Percentiles rank a stretch among this genome's conserved stretches.
phyloP scores from a whole-genome alignment of 108 stramenopile species.

The Cyclotella cryptica region DNA sequence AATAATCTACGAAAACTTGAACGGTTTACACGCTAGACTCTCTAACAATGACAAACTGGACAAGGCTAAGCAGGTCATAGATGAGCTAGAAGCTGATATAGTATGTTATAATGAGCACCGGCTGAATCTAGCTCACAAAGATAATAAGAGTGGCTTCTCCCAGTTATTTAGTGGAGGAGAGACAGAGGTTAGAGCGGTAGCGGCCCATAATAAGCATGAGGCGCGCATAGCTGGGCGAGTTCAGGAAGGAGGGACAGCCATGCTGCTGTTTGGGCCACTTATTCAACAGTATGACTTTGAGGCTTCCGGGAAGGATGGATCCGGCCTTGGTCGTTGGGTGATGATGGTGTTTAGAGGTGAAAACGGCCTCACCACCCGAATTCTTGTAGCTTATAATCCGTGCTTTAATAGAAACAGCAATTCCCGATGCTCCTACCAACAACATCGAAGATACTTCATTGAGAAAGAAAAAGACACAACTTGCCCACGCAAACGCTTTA shows the following conservation, averaged over 20 bases:
- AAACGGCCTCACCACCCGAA: background rate
- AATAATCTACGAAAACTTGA: conserved; percentile 15
- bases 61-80: background rate
- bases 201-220: background rate
- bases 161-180: conserved; percentile 20
- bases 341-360: background rate
- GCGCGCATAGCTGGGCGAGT: background rate
- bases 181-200: background rate
- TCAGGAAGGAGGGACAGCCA: background rate
- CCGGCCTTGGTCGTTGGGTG: conserved; percentile 9
- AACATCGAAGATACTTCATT: conserved; percentile 24
- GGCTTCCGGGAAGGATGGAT: background rate
- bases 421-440: background rate
- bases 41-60: background rate
- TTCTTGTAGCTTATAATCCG: background rate
- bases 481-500: conserved; percentile 3
- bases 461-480: background rate
- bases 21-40: background rate
- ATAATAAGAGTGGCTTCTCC: conserved; percentile 16
- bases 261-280: background rate
- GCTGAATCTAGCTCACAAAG: background rate
- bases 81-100: conserved; percentile 22
- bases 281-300: background rate
- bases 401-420: too few species aligned
- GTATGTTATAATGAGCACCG: conserved; percentile 8